A percentile compares a stretch with the other conserved stretches of the same genome.
These are phyloP conservation scores for Skeletonema potamos DNA, from an alignment of 108 stramenopile genomes.

Conservation along the genomic window DNA sequence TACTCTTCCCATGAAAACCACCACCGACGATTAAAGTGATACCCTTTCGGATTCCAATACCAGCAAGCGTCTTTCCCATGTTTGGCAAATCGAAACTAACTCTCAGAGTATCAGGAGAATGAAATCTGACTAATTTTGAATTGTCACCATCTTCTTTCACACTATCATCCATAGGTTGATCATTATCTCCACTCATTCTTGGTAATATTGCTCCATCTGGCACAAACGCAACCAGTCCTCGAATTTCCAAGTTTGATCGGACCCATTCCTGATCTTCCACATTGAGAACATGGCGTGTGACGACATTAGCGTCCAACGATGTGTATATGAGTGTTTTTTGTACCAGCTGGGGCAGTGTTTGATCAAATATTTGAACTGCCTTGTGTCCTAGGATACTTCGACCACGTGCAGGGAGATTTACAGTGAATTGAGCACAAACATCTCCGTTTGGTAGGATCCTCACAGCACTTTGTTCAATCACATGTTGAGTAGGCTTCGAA, in stretches of 20 bases:
- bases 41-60: conserved; percentile 92
- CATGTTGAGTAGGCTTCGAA: conserved; percentile 82
- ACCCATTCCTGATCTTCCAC: conserved; percentile 90
- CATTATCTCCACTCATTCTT: conserved; percentile 83
- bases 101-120: conserved; percentile 59
- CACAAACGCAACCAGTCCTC: conserved; percentile 87
- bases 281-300: conserved; percentile 70
- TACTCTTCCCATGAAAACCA: conserved; percentile 98
- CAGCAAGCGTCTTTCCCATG: conserved; percentile 59
- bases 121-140: conserved; percentile 54
- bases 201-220: conserved; percentile 89
- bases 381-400: conserved; percentile 84
- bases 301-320: conserved; percentile 49
- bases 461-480: conserved; percentile 90
- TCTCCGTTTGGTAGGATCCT: conserved; percentile 56
- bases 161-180: conserved; percentile 74
- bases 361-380: conserved; percentile 76
- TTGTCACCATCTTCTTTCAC: conserved; percentile 1
- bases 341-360: conserved; percentile 71
- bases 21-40: conserved; percentile 96
- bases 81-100: conserved; percentile 61
- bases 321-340: conserved; percentile 48
- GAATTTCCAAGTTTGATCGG: conserved; percentile 58
- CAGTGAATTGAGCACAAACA: conserved; percentile 85
- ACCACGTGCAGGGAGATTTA: conserved; percentile 92